Evolutionary conservation across 2,329 filamentous ascomycete species (phyloP).

Genomic region (Aspergillus felis): DNA sequence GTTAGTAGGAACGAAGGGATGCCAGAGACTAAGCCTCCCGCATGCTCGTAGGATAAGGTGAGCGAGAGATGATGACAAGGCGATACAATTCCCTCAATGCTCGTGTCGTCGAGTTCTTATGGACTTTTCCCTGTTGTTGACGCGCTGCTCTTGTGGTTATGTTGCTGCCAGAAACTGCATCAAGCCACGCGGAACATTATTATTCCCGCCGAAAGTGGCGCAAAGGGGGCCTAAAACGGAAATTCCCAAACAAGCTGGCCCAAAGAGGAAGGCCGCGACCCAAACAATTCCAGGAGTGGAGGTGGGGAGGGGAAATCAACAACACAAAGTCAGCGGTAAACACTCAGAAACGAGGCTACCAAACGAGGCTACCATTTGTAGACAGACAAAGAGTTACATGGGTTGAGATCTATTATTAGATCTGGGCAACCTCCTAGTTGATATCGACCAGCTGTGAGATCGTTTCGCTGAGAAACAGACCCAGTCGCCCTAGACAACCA

Average conservation of each 20-base stretch:
- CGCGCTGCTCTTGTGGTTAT: slow-evolving; percentile 18
- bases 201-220: slow-evolving; percentile 21
- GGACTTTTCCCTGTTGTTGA: slow-evolving; percentile 21
- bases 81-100: background rate
- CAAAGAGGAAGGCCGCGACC: slow-evolving; percentile 15
- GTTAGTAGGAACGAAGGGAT: slow-evolving; percentile 1
- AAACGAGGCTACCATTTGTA: too few species aligned
- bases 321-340: slow-evolving; percentile 3
- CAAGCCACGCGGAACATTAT: slow-evolving; percentile 23
- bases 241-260: slow-evolving; percentile 31
- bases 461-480: too few species aligned
- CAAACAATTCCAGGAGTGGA: slow-evolving; percentile 9
- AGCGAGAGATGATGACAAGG: background rate
- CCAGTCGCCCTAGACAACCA: too few species aligned
- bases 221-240: slow-evolving; percentile 17
- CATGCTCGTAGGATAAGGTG: background rate
- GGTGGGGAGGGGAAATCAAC: slow-evolving; percentile 12
- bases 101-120: slow-evolving; percentile 3
- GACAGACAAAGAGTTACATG: background rate
- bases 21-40: slow-evolving; percentile 1
- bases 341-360: background rate
- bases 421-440: too few species aligned
- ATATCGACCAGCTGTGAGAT: too few species aligned
- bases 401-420: background rate
- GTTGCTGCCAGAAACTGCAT: slow-evolving; percentile 16